These are phyloP conservation scores for Penicillium vulpinum DNA, from an alignment of 2,329 filamentous ascomycete species.

Conservation along the genomic window DNA sequence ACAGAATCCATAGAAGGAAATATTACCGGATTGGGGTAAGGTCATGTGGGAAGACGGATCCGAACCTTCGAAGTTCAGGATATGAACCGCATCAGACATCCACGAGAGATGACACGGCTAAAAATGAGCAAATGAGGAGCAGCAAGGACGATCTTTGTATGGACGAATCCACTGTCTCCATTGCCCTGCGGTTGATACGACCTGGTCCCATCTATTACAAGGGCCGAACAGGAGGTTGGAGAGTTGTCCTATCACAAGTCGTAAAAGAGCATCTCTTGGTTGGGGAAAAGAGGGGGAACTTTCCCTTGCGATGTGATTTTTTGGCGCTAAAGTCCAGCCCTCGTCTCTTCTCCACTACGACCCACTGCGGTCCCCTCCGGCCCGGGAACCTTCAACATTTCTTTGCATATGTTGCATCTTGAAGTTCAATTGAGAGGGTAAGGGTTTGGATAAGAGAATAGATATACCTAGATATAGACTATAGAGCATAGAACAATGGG, in stretches of 20 bases:
- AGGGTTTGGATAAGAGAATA: neutral
- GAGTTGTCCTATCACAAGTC: slow-evolving; percentile 23
- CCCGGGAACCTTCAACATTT: slow-evolving; percentile 27
- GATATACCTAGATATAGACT: neutral
- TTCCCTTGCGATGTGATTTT: slow-evolving; percentile 2
- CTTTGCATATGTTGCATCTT: slow-evolving; percentile 11
- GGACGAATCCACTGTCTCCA: slow-evolving; percentile 20
- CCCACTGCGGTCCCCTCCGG: slow-evolving; percentile 30
- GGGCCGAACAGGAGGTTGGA: slow-evolving; percentile 21
- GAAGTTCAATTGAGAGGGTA: neutral
- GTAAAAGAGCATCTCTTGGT: slow-evolving; percentile 8
- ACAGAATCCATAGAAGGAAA: slow-evolving; percentile 1
- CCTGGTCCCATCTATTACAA: slow-evolving; percentile 18
- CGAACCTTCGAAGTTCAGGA: slow-evolving; percentile 1
- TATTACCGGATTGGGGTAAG: slow-evolving; percentile 15
- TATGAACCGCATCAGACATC: slow-evolving; percentile 22
- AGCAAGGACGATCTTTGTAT: slow-evolving; percentile 19
- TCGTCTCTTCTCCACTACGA: slow-evolving; percentile 20
- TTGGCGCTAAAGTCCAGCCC: slow-evolving; percentile 20
- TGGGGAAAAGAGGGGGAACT: slow-evolving; percentile 13
- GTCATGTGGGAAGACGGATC: slow-evolving; percentile 22
- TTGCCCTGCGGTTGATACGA: slow-evolving; percentile 17
- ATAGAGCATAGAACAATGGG: neutral
- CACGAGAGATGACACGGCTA: slow-evolving; percentile 20
- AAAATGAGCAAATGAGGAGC: slow-evolving; percentile 22